Evolutionary conservation across 768 basidiomycete genomes (phyloP).

Genomic region (Cantharellus cinnabarinus): DNA sequence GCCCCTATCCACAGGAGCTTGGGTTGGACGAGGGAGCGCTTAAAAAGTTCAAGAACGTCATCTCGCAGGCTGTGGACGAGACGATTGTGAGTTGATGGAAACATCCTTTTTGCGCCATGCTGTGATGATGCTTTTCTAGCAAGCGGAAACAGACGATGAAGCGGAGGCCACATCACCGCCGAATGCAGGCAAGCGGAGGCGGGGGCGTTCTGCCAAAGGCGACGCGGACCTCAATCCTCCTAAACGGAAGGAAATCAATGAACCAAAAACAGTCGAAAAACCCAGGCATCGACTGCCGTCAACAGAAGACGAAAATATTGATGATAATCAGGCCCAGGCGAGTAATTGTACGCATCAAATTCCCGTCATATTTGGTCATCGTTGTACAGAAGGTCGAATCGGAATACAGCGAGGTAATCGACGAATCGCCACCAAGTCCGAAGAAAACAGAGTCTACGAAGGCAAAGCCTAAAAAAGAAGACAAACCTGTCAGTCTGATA

Average conservation of each 20-base stretch:
- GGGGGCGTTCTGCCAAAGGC: not conserved
- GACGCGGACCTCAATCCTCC: not conserved
- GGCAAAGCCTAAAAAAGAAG: too few species aligned
- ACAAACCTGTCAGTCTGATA: too few species aligned
- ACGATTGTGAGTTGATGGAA: not conserved
- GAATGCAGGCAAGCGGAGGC: too few species aligned
- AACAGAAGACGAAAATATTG: not conserved
- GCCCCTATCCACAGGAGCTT: not conserved
- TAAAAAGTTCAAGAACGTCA: not conserved
- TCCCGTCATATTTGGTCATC: not conserved
- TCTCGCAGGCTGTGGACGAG: not conserved
- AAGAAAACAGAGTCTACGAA: not conserved
- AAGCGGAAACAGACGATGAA: not conserved
- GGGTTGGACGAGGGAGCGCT: not conserved
- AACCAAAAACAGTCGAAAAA: not conserved
- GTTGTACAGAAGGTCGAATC: constrained; percentile 2
- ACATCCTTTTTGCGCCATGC: not conserved
- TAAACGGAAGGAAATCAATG: not conserved
- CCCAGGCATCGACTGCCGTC: not conserved
- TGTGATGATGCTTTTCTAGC: not conserved
- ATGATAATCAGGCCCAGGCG: not conserved
- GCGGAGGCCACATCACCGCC: too few species aligned
- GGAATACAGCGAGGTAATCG: constrained; percentile 1
- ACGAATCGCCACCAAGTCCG: not conserved
- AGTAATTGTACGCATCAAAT: not conserved